Evolutionary conservation across 2,329 filamentous ascomycete genomes (phyloP), one percentile per base, ranked within the genome.

Genomic region (Chaetoscypha palmicola): DNA sequence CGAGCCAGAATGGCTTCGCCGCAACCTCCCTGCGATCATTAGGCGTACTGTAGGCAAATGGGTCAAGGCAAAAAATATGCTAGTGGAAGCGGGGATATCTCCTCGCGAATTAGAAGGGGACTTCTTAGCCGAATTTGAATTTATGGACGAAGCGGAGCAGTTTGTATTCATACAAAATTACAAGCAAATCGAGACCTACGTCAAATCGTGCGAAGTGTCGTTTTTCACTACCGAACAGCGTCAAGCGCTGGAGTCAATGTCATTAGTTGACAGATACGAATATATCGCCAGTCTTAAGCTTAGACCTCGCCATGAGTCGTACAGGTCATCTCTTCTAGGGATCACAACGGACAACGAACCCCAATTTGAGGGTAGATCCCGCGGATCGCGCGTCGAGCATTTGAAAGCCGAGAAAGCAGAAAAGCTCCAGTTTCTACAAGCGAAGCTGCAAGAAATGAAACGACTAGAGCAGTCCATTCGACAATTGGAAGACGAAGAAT

Each of bases 161-260:
- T 20, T 21, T 9, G 20, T n/a, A 19, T 51, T 51, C 14, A 21
- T 47, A 12, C 43, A 47, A 20, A 45, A 23, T 23, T 49, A 46
- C 24, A 35, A 40, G 22, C 32, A 17, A 8, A 19, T 40, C n/a
- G 35, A 39, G 17, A 26, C 12, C 10, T 36, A 40, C 9, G 17
- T 35, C 5, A 41, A 11, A 11, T 23, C n/a, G 5, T 9, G 11
- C 12, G 24, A 36, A 24, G 33, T 5, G n/a, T 11, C 33, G 8
- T 5, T n/a, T n/a, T 37, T 46, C 17, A 41, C 32, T 5, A 7
- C 12, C 8, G 12, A 30, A 20, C 11, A 41, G 12, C 43, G 38
- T 21, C 26, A 24, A 24, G 26, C 22, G 12, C 32, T 32, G 14
- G 11, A 12, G 12, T 22, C 16, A 5, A 21, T 46, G 32, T 11